A percentile compares a stretch with the other conserved stretches of the same genome.
phyloP scores from a whole-genome alignment of 345 rosid species.

The Populus simonii region DNA sequence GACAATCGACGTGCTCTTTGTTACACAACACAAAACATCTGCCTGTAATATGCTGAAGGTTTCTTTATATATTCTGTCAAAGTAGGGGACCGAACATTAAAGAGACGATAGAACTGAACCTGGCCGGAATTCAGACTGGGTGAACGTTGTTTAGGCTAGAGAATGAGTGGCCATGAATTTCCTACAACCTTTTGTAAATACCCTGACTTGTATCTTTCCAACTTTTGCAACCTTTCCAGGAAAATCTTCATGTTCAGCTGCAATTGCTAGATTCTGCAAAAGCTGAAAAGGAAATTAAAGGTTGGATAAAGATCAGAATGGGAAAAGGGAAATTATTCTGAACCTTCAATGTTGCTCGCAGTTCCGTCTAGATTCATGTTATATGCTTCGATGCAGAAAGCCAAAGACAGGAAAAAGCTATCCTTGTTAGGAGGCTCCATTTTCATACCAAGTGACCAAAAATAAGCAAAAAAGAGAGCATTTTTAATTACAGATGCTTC shows the following conservation, averaged over 20 bases:
- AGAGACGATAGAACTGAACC: not conserved
- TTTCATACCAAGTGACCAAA: not conserved
- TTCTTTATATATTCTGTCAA: not conserved
- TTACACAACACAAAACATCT: not conserved
- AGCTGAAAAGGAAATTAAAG: not conserved
- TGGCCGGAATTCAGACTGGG: not conserved
- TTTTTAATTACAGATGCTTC: no score
- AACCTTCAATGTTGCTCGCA: not conserved
- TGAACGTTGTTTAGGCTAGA: not conserved
- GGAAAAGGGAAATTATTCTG: not conserved
- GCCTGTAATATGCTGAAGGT: not conserved
- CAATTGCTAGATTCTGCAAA: not conserved
- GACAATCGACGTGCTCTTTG: not conserved
- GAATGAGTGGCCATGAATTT: not conserved
- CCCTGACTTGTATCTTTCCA: not conserved
- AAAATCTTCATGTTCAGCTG: no score
- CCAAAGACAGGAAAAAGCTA: not conserved
- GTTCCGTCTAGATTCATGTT: not conserved
- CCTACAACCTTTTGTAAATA: not conserved
- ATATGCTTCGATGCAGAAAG: no score
- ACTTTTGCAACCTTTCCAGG: not conserved
- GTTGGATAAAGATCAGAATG: not conserved
- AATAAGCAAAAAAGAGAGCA: not conserved
- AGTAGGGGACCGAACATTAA: not conserved
- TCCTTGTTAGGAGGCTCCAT: not conserved